These are phyloP conservation scores for Nigrospora oryzae DNA, from an alignment of 2,329 filamentous ascomycete genomes.

Conservation along the genomic window DNA sequence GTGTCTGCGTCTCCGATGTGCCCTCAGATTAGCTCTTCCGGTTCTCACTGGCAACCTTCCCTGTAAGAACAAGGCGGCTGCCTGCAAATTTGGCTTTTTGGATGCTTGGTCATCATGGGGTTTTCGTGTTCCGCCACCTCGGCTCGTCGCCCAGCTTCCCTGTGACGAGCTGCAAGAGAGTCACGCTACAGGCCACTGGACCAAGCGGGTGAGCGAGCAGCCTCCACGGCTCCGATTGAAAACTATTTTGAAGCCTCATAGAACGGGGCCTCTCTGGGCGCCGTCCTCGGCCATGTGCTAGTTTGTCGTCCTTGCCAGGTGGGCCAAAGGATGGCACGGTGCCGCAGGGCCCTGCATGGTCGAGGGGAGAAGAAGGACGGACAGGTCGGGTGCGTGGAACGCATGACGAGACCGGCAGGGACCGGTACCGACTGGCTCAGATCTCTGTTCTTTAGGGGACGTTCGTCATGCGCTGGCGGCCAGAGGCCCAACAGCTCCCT, in stretches of 20 bases:
- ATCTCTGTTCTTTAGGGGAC: constrained; percentile 37
- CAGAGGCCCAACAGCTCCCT: constrained; percentile 13
- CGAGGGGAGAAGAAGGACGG: background rate
- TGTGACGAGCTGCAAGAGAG: background rate
- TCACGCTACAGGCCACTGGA: constrained; percentile 8
- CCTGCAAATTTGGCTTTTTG: constrained; percentile 53
- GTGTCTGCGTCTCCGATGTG: constrained; percentile 5
- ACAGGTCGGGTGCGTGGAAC: background rate
- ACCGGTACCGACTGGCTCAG: constrained; percentile 27
- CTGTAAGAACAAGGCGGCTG: constrained; percentile 21
- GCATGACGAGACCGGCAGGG: constrained; percentile 4
- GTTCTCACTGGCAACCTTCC: constrained; percentile 43
- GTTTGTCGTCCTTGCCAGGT: constrained; percentile 17
- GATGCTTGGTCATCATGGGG: constrained; percentile 43
- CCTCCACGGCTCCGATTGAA: constrained; percentile 43
- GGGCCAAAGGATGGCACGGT: no score
- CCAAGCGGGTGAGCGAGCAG: constrained; percentile 9
- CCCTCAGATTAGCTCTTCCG: constrained; percentile 50
- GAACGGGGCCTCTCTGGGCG: constrained; percentile 6
- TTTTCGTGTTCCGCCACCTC: constrained; percentile 15
- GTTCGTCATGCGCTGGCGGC: constrained; percentile 19
- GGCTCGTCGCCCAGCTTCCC: constrained; percentile 3
- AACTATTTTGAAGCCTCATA: constrained; percentile 32
- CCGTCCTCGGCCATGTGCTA: constrained; percentile 11
- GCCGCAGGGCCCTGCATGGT: background rate